Conservation (phyloP, 306 rosid species). For the Rubus idaeus region DNA sequence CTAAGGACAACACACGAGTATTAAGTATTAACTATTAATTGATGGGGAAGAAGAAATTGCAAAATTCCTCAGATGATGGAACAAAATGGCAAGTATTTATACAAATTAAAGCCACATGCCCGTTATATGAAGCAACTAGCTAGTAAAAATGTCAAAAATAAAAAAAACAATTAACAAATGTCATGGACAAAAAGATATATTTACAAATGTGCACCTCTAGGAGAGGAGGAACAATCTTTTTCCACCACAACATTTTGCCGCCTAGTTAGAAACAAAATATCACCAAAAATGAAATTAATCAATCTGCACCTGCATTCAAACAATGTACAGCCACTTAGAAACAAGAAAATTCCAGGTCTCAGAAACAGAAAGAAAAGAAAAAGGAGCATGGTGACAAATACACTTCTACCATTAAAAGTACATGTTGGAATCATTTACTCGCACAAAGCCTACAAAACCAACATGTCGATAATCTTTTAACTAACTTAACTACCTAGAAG, state of each 20-base stretch:
- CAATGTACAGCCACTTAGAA: slow-evolving; percentile 24
- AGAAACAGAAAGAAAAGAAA: background rate
- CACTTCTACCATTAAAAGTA: background rate
- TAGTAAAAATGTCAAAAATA: slow-evolving; percentile 25
- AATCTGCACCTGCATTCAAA: slow-evolving; percentile 46
- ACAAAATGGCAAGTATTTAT: slow-evolving; percentile 42
- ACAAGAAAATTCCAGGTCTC: background rate
- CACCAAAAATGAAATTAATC: slow-evolving; percentile 28
- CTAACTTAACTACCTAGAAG: background rate
- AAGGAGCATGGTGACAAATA: background rate
- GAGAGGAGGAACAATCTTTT: slow-evolving; percentile 30
- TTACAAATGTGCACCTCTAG: slow-evolving; percentile 51
- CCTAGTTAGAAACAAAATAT: slow-evolving; percentile 33
- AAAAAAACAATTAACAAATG: slow-evolving; percentile 14
- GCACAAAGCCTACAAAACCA: background rate
- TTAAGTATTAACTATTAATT: slow-evolving; percentile 5
- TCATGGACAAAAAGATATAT: slow-evolving; percentile 33
- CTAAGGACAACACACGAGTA: background rate
- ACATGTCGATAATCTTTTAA: background rate
- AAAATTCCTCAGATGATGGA: slow-evolving; percentile 38
- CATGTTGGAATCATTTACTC: background rate
- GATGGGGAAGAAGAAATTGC: slow-evolving; percentile 23
- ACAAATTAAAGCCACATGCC: slow-evolving; percentile 31
- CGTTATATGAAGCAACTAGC: slow-evolving; percentile 17
- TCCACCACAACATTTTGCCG: slow-evolving; percentile 27